phyloP scores from a whole-genome alignment of 495 filamentous ascomycete genomes.

The Neurospora tetraspora region DNA sequence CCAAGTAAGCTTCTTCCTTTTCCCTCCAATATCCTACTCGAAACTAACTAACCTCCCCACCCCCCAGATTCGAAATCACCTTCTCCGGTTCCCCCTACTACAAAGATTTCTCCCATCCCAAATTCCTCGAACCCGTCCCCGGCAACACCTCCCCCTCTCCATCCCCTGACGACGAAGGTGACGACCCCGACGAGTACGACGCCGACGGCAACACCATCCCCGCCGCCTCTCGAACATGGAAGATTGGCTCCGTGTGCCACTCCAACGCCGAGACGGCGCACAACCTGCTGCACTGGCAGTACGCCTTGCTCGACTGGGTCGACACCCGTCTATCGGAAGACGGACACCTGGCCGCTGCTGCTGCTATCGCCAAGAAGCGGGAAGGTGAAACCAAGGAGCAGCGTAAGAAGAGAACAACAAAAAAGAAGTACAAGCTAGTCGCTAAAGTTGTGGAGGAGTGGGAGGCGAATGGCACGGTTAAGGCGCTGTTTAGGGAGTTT shows the following conservation, averaged over 20 bases:
- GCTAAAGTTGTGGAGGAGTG: slow-evolving; percentile 34
- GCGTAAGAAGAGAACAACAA: slow-evolving; percentile 25
- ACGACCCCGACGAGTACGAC: slow-evolving; percentile 26
- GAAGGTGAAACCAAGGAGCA: slow-evolving; percentile 30
- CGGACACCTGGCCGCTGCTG: slow-evolving; percentile 35
- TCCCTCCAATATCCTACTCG: too few relatives aligned
- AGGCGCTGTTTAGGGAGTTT: slow-evolving; percentile 25
- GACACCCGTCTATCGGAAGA: slow-evolving; percentile 46
- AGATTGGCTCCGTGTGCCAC: slow-evolving; percentile 43
- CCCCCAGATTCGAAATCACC: slow-evolving; percentile 35
- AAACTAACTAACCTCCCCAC: neutral
- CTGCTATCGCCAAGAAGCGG: neutral
- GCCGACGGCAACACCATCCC: slow-evolving; percentile 28
- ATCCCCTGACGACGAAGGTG: slow-evolving; percentile 30
- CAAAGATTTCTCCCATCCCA: slow-evolving; percentile 32
- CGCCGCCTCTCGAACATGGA: slow-evolving; percentile 27
- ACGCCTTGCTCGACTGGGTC: slow-evolving; percentile 61
- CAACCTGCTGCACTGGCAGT: slow-evolving; percentile 64
- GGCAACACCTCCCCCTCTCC: slow-evolving; percentile 5
- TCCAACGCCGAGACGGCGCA: slow-evolving; percentile 61
- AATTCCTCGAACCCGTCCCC: slow-evolving; percentile 49
- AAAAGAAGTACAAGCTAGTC: slow-evolving; percentile 43
- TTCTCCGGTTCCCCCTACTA: slow-evolving; percentile 64
- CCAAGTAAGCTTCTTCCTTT: slow-evolving; percentile 30
- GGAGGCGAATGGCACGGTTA: slow-evolving; percentile 17